Base-by-base conservation (phyloP, 139 green algal genomes). In the Volvox reticuliferus region DNA sequence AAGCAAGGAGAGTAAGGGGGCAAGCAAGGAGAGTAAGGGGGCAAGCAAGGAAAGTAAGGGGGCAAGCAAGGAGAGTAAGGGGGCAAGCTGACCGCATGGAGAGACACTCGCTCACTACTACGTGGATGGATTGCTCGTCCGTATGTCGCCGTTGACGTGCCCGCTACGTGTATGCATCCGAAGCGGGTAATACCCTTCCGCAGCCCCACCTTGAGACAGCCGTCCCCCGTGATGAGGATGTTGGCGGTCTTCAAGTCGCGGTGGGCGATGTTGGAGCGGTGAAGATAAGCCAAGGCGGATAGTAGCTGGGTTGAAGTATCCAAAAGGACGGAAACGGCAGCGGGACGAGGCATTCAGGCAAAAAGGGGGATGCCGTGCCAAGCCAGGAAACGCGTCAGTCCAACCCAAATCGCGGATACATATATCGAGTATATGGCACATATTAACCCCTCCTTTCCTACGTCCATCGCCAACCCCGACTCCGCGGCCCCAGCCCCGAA, bases 231-330 rank as follows among this genome's bases (percentile, higher is more conserved):
- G 44, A 94, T 68, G 26, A 94, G 91, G 26, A 94, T 65, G 75
- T 94, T 94, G 33, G 83, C 81, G 37, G 62, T 89, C 77, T 94
- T 94, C 36, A 94, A 36, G 83, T 94, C 91, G 6, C 91, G 88
- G 50, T 94, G 91, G 18, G 63, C 84, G 36, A 94, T 92, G 88
- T 50, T 32, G 76, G 69, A 91, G n/a, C 62, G 35, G 86, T 94
- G 91, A 44, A 94, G 83, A 65, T 92, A 92, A 26, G 67, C 77
- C 33, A 94, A 22, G 14, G 63, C 88, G 1, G 91, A 86, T 16
- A 91, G 88, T 16, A 94, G 88, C 86, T 90, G 85, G 36, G 68
- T 18, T 12, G 61, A 20, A 6, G 26, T 14, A 35, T 68, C 18
- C 78, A 21, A 17, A 6, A 35, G 5, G 37, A 17, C 30, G 32